Conservation (phyloP, 495 filamentous ascomycete genomes). For the Podospora pseudoanserina region DNA sequence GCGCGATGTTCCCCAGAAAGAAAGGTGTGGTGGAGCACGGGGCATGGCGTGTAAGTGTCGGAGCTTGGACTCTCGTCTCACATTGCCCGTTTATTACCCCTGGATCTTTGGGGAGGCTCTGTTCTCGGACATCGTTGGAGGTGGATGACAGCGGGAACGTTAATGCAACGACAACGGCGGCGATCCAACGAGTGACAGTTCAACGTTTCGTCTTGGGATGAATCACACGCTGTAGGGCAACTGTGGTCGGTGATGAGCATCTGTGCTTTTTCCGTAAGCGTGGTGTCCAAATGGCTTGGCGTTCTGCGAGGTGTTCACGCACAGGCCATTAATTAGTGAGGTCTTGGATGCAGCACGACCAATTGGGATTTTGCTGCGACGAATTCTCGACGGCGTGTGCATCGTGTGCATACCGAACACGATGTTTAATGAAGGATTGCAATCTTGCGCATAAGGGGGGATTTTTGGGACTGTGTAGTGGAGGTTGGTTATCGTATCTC, state of each 20-base stretch:
- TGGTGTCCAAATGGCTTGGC: background rate
- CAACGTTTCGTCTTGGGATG: slow-evolving; percentile 5
- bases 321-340: background rate
- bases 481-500: too few species aligned
- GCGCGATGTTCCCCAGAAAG: background rate
- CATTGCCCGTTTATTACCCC: slow-evolving; percentile 7
- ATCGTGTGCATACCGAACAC: background rate
- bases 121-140: slow-evolving; percentile 4
- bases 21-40: slow-evolving; percentile 6
- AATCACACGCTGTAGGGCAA: background rate
- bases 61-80: slow-evolving; percentile 16
- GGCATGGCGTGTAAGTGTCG: slow-evolving; percentile 8
- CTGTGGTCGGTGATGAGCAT: background rate
- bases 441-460: too few species aligned
- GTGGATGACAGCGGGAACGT: background rate
- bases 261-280: background rate
- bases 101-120: background rate
- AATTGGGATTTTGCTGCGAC: background rate
- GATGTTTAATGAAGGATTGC: too few species aligned
- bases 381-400: background rate
- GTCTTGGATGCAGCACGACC: background rate
- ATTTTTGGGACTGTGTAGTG: too few species aligned
- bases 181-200: background rate
- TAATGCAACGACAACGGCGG: slow-evolving; percentile 9
- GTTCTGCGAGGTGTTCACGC: background rate